phyloP scores from a whole-genome alignment of 495 filamentous ascomycete genomes.

The Lepidopterella palustris region DNA sequence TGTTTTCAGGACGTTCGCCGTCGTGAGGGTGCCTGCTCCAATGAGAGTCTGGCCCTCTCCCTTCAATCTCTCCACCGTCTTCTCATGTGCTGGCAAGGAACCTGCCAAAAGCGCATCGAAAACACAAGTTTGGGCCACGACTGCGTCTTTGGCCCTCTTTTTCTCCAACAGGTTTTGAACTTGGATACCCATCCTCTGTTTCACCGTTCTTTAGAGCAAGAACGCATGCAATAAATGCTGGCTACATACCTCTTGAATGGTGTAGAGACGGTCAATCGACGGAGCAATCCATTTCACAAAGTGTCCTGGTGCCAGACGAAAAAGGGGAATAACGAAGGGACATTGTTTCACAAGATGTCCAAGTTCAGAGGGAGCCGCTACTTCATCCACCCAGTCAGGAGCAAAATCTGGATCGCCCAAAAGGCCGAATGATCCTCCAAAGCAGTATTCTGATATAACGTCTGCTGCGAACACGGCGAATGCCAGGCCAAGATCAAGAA shows the following conservation, averaged over 20 bases:
- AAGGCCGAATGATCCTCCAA: conserved; percentile 5
- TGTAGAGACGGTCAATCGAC: not conserved
- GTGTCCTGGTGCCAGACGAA: not conserved
- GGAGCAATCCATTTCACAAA: not conserved
- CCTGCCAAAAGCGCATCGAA: conserved; percentile 7
- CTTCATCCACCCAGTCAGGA: conserved; percentile 12
- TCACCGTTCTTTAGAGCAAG: not conserved
- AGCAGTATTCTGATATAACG: conserved; percentile 6
- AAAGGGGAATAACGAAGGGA: too few species aligned
- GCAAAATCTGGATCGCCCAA: conserved; percentile 7
- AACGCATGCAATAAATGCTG: not conserved
- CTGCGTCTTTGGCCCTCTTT: not conserved
- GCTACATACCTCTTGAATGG: not conserved
- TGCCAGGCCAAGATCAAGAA: conserved; percentile 1
- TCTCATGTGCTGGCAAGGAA: conserved; percentile 14
- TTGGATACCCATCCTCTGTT: not conserved
- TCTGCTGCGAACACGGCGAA: conserved; percentile 9
- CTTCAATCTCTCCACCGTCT: conserved; percentile 3
- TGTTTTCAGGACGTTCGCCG: conserved; percentile 19
- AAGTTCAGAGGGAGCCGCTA: too few species aligned
- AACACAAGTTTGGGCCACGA: not conserved
- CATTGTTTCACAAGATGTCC: too few species aligned
- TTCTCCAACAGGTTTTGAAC: not conserved
- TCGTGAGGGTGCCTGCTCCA: conserved; percentile 17
- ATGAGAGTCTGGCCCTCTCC: conserved; percentile 15